Evolutionary conservation across 352 stramenopile genomes (phyloP), one percentile per base, ranked within the genome.

Genomic region (Pythium volutum): DNA sequence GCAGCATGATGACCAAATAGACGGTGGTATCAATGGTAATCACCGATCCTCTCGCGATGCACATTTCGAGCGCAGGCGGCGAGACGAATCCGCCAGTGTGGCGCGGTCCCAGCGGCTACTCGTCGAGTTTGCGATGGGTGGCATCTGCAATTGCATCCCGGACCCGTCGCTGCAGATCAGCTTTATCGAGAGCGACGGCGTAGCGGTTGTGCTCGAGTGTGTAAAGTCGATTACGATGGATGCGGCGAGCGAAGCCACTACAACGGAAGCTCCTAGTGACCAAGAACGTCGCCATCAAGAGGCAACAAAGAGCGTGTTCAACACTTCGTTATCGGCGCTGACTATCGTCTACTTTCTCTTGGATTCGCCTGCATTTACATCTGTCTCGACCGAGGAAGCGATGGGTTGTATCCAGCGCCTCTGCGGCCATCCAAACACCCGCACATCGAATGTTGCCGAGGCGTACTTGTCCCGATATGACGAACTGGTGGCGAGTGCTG

Each of bases 101-200:
- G 4, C 36, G 6, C 31, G 43, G 33, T 69, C 58, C 22, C 80
- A 74, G 59, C 53, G 60, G 3, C 55, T 74, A n/a, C 50, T 89
- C 10, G 68, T 82, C 15, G 77, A 89, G 70, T 91, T 89, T 53
- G 81, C 81, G 27, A 60, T 93, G 29, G 79, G 76, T 38, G 83
- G 83, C 10, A 89, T 93, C 62, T 86, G 76, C 65, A 93, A 93
- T 55, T 93, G 77, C 64, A 77, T 89, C n/a, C 55, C 75, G 0
- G 83, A 90, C 52, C 74, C 77, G 9, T 43, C 50, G 31, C 66
- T 92, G 12, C 83, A 90, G 46, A 57, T 72, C 20, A 68, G 72
- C 26, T 90, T 92, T 60, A 71, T 88, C 20, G 59, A 72, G 0
- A 71, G 70, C 5, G 73, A 79, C 2, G 81, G 79, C 12, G 53